Evolutionary conservation across 345 rosid genomes (phyloP).

Genomic region (Bretschneidera sinensis): DNA sequence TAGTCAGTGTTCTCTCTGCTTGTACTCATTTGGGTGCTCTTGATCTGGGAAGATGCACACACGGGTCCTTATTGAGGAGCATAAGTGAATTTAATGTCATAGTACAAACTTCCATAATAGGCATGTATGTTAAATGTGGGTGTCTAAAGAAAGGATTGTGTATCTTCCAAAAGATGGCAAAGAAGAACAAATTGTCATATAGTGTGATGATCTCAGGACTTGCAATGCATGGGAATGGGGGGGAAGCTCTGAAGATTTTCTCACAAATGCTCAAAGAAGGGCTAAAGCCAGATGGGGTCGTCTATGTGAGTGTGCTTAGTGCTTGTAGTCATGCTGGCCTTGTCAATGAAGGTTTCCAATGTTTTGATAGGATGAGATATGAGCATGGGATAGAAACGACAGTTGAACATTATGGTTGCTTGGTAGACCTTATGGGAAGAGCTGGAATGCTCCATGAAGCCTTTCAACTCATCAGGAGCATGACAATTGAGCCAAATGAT

Average conservation of each 20-base stretch:
- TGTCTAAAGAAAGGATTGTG: constrained; percentile 31
- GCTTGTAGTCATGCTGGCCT: constrained; percentile 46
- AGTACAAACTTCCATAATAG: constrained; percentile 41
- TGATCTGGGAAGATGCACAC: constrained; percentile 34
- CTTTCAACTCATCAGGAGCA: constrained; percentile 43
- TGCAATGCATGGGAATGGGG: constrained; percentile 40
- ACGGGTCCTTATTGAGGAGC: constrained; percentile 41
- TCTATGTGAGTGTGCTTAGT: constrained; percentile 37
- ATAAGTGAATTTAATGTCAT: constrained; percentile 34
- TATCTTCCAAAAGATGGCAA: constrained; percentile 29
- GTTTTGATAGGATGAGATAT: constrained; percentile 32
- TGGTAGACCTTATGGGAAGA: constrained; percentile 65
- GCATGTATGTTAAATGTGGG: constrained; percentile 50
- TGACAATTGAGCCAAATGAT: constrained; percentile 53
- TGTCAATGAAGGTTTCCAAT: constrained; percentile 27
- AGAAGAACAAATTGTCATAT: constrained; percentile 30
- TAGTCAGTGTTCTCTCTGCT: constrained; percentile 38
- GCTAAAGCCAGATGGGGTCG: constrained; percentile 28
- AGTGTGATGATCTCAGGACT: constrained; percentile 42
- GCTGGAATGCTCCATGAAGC: constrained; percentile 61
- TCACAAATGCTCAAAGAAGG: constrained; percentile 35
- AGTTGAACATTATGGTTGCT: constrained; percentile 61
- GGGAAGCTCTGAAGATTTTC: constrained; percentile 30
- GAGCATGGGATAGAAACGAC: constrained; percentile 48
- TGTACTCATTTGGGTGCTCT: constrained; percentile 39